Percentiles rank a stretch among this genome's conserved stretches.
phyloP scores from a whole-genome alignment of 2,329 filamentous ascomycete species.

The Bipolaris cookei region DNA sequence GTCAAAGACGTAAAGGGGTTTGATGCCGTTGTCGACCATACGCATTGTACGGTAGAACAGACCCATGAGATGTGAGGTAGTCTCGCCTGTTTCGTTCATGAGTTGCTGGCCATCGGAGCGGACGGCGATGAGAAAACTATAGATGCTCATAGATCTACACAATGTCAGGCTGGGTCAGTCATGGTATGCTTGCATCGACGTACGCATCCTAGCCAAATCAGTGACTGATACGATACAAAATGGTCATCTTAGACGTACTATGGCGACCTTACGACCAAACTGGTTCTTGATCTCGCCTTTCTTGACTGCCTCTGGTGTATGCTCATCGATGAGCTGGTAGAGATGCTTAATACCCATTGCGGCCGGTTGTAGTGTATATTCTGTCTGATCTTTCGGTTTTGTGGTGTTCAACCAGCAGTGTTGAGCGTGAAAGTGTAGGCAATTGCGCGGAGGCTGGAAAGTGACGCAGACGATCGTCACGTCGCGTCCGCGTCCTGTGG shows the following conservation, averaged over 20 bases:
- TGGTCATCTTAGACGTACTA: constrained; percentile 64
- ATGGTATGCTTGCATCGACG: constrained; percentile 9
- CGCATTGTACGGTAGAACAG: constrained; percentile 99
- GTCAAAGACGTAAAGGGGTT: constrained; percentile 97
- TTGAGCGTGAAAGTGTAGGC: constrained; percentile 12
- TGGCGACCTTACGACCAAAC: constrained; percentile 97
- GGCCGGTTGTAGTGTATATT: background rate
- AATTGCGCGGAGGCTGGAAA: constrained; percentile 26
- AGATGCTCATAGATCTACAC: constrained; percentile 91
- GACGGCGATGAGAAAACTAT: constrained; percentile 97
- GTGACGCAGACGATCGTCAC: constrained; percentile 28
- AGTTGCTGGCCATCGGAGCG: constrained; percentile 96
- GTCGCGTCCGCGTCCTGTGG: constrained; percentile 29
- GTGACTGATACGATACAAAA: constrained; percentile 3
- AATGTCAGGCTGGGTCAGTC: constrained; percentile 17
- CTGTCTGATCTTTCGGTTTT: background rate
- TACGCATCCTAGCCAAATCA: constrained; percentile 56
- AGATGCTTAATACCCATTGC: constrained; percentile 53
- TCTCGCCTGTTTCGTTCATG: constrained; percentile 93
- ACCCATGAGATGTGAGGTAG: constrained; percentile 97
- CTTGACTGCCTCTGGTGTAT: constrained; percentile 94
- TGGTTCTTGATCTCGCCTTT: constrained; percentile 98
- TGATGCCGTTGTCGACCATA: constrained; percentile 98
- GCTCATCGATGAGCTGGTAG: constrained; percentile 66
- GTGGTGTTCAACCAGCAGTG: background rate